Evolutionary conservation across 108 stramenopile species (phyloP).

Genomic region (Nitzschia putrida): DNA sequence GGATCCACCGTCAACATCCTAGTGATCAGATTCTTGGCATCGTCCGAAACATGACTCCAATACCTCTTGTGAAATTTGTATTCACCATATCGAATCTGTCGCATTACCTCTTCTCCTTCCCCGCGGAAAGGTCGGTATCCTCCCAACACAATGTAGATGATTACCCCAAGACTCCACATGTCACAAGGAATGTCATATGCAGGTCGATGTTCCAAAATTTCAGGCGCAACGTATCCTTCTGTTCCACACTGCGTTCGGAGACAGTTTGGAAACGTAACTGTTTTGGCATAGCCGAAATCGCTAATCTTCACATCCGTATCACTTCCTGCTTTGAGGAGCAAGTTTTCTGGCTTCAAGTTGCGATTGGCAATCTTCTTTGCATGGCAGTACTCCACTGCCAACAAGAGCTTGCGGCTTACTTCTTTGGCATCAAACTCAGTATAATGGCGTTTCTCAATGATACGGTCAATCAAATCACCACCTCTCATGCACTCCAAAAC

Average conservation of each 20-base stretch:
- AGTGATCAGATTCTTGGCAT: slow-evolving; percentile 83
- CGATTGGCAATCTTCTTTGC: slow-evolving; percentile 74
- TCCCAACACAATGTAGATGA: slow-evolving; percentile 91
- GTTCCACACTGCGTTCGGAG: slow-evolving; percentile 85
- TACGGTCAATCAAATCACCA: slow-evolving; percentile 93
- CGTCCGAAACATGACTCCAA: slow-evolving; percentile 77
- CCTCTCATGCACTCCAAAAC: slow-evolving; percentile 81
- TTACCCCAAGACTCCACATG: slow-evolving; percentile 97
- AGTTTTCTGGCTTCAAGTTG: slow-evolving; percentile 87
- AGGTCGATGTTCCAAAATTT: slow-evolving; percentile 64
- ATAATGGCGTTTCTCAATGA: slow-evolving; percentile 76
- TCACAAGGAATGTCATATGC: slow-evolving; percentile 79
- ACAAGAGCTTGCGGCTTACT: slow-evolving; percentile 59
- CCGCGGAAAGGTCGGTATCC: slow-evolving; percentile 91
- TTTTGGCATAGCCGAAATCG: slow-evolving; percentile 96
- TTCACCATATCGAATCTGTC: slow-evolving; percentile 78
- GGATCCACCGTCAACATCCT: slow-evolving; percentile 86
- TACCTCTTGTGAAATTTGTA: slow-evolving; percentile 82
- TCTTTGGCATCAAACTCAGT: slow-evolving; percentile 74
- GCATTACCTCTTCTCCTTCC: slow-evolving; percentile 65
- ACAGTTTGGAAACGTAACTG: slow-evolving; percentile 61
- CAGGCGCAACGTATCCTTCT: slow-evolving; percentile 88
- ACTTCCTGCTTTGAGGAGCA: slow-evolving; percentile 80
- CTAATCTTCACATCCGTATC: slow-evolving; percentile 93
- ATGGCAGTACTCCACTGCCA: slow-evolving; percentile 86